Evolutionary conservation across 371 early-diverging fungal genomes (phyloP).

Genomic region (Mucor sp.): DNA sequence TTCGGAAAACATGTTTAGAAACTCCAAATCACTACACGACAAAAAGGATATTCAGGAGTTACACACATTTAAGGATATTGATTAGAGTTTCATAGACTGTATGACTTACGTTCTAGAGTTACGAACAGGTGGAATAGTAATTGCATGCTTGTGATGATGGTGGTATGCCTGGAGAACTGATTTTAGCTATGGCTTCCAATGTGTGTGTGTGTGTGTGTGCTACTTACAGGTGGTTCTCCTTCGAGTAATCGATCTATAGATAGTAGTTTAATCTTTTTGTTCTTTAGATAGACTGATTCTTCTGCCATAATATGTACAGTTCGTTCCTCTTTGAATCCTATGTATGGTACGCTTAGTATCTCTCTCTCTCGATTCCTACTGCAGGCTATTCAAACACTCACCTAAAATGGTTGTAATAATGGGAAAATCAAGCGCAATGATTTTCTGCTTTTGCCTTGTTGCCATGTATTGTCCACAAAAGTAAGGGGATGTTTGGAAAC

Average conservation of each 20-base stretch:
- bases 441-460: constrained; percentile 52
- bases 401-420: constrained; percentile 52
- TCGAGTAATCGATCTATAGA: constrained; percentile 57
- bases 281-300: constrained; percentile 52
- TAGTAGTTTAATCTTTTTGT: constrained; percentile 52
- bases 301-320: constrained; percentile 57
- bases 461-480: constrained; percentile 60
- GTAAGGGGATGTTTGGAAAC: constrained; percentile 62
- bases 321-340: constrained; percentile 59
- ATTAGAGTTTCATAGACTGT: background rate
- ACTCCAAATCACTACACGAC: constrained; percentile 57
- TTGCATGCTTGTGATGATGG: constrained; percentile 25
- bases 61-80: background rate
- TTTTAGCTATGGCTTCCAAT: too few relatives aligned
- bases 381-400: constrained; percentile 12
- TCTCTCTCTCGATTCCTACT: background rate
- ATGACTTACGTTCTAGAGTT: constrained; percentile 49
- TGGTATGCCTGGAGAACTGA: constrained; percentile 18
- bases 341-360: background rate
- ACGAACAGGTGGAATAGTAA: constrained; percentile 52
- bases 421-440: constrained; percentile 56
- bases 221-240: constrained; percentile 48
- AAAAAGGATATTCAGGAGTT: background rate
- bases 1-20: constrained; percentile 57
- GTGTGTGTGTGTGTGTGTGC: too few relatives aligned